Percentiles rank a stretch among this genome's conserved stretches.
phyloP scores from a whole-genome alignment of 1,284 basidiomycete species.

The Vanrija sp. region DNA sequence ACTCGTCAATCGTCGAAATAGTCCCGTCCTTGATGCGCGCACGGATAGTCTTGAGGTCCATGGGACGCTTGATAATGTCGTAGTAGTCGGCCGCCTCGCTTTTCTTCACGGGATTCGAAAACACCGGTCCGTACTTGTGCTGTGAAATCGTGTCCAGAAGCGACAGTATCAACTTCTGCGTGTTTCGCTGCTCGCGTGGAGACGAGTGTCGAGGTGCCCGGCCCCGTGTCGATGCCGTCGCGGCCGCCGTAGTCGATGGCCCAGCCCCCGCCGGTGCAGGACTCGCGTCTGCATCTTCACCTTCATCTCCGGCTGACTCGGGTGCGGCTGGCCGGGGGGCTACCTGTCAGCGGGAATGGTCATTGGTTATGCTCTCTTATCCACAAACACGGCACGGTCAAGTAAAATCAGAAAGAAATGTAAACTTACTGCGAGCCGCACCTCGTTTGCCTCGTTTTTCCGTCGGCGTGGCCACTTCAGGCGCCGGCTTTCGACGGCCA shows the following conservation, averaged over 20 bases:
- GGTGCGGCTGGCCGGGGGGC: constrained; percentile 26
- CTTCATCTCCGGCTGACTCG: constrained; percentile 24
- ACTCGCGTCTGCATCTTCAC: constrained; percentile 10
- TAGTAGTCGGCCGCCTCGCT: constrained; percentile 83
- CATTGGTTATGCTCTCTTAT: background rate
- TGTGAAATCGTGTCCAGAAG: constrained; percentile 75
- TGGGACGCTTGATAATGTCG: constrained; percentile 83
- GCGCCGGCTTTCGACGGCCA: constrained; percentile 19
- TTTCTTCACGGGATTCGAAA: constrained; percentile 82
- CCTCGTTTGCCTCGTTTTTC: constrained; percentile 14
- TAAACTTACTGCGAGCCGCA: constrained; percentile 15
- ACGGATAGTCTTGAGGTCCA: constrained; percentile 88
- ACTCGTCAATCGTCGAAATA: constrained; percentile 75
- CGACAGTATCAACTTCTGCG: constrained; percentile 73
- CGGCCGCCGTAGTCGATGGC: background rate
- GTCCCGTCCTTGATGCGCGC: constrained; percentile 72
- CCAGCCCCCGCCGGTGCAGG: background rate
- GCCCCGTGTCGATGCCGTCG: background rate
- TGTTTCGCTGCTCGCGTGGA: constrained; percentile 33
- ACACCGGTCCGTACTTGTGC: constrained; percentile 81
- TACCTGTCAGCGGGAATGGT: constrained; percentile 31
- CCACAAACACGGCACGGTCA: background rate
- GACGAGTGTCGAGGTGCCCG: background rate
- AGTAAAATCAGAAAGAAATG: background rate
- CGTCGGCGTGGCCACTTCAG: constrained; percentile 6